A percentile compares a stretch with the other conserved stretches of the same genome.
phyloP scores from a whole-genome alignment of 2,329 filamentous ascomycete genomes.

The Beauveria rudraprayagi region DNA sequence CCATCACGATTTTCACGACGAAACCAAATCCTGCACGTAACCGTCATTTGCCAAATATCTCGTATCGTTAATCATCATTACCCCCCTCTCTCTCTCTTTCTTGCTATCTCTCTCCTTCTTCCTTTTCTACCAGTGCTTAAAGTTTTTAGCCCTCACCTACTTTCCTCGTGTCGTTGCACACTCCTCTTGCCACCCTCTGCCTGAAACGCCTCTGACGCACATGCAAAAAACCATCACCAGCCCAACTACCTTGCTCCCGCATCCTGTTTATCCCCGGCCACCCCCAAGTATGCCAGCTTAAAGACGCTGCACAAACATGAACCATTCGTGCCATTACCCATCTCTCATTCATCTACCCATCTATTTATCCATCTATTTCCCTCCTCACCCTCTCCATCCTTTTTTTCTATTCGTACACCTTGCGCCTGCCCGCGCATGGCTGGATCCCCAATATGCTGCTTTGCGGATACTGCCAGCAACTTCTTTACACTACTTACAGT shows the following conservation, averaged over 20 bases:
- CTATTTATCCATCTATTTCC: not conserved
- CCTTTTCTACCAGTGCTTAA: too few relatives aligned
- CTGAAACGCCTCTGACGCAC: conserved; percentile 10
- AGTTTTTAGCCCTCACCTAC: not conserved
- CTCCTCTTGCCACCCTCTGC: not conserved
- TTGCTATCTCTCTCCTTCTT: not conserved
- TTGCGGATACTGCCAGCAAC: not conserved
- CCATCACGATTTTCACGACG: too few relatives aligned
- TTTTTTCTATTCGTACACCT: not conserved
- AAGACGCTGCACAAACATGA: not conserved
- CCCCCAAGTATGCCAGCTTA: not conserved
- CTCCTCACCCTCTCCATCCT: not conserved
- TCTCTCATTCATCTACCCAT: too few relatives aligned
- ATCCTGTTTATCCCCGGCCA: not conserved
- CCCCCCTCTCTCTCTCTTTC: not conserved
- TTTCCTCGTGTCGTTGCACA: not conserved
- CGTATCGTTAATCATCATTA: too few relatives aligned
- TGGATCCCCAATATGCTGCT: not conserved
- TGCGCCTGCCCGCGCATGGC: not conserved
- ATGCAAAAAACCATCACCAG: not conserved
- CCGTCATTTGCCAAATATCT: too few relatives aligned
- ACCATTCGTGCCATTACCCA: not conserved
- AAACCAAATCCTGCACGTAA: too few relatives aligned
- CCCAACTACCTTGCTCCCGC: not conserved
- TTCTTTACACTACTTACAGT: not conserved